Base-by-base conservation (phyloP, 2,329 filamentous ascomycete genomes). In the Aspergillus texensis region DNA sequence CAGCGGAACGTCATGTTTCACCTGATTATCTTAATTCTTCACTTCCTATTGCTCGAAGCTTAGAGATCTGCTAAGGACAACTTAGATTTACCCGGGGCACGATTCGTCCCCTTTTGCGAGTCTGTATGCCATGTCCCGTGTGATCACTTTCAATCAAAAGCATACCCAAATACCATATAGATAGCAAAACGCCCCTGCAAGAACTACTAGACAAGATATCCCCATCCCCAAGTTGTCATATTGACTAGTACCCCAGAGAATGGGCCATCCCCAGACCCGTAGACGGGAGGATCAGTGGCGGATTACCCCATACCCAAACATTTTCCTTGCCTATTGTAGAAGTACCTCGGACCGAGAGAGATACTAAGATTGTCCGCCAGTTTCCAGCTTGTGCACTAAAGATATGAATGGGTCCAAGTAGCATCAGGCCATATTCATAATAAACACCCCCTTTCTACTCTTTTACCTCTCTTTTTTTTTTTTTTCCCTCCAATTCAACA, bases 281-380 rank as follows among this genome's bases (percentile, higher is more conserved):
- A 30, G 21, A 39, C 52, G 52, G 52, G 52, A 55, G 34, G 52
- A 55, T 55, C 52, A 28, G 52, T 55, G 32, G 52, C 32, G 52
- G 52, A 32, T 26, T 39, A 55, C 52, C 52, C 46, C 48, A 28
- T 48, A 60, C 34, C 46, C 46, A 36, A 53, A 46, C 46, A 19
- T 21, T 36, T 46, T 48, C 21, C 48, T 60, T 54, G 36, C 58
- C 48, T 32, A 53, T 55, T 60, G 26, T 39, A 59, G 28, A 58
- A 58, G 55, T 62, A 64, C 62, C 62, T 64, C 62, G 62, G 62
- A 64, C 62, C 62, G 62, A 64, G 56, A 64, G 56, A 21, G 30
- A 52, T 58, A 3, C 11, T 26, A 19, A 26, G 60, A 26, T 32
- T 50, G 12, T 14, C 45, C 21, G 39, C 8, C 39, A n/a, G 9